Base-by-base conservation (phyloP, 176 grass and related monocot genomes). In the Rhynchospora tenuis region DNA sequence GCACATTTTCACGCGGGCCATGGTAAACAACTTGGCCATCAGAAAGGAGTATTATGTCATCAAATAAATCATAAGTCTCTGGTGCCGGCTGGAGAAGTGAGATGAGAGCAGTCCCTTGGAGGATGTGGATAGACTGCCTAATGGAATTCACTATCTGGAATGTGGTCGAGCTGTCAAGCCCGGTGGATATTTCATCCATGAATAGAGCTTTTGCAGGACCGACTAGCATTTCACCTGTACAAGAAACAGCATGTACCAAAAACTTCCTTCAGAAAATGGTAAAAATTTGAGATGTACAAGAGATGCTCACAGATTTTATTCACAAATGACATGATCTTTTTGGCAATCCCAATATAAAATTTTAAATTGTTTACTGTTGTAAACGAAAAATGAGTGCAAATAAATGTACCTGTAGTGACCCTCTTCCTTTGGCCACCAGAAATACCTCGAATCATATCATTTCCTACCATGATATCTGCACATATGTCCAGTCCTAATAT, bases 131-230 rank as follows among this genome's bases (percentile, higher is more conserved):
- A 3, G 90, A 88, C 44, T 98, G 92, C 87, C 92, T 89, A 17
- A 98, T 92, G 1, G 92, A 94, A 43, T 90, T 94, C 27, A 98
- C 90, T 81, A 98, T 98, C 75, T 98, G 92, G 64, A 93, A 98
- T 3, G 95, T 94, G 2, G 95, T 98, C 13, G 92, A 98, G 89
- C 95, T 98, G 22, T 98, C 95, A 28, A 98, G 90, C 23, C 92
- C 95, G 59, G 95, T 98, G 0, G 95, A 98, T 68, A 98, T 98
- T 87, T 97, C 94, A 26, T 97, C 94, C 94, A 97, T 97, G 83
- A 97, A 97, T 29, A 97, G 90, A 22, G 89, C 95, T 75, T 62
- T 88, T 45, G 90, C 87, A 3, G 95, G 90, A 52, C 95, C 95
- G 62, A 98, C 95, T 68, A 98, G 84, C 95, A 98, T 98, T 84